Base-by-base conservation (phyloP, 768 basidiomycete genomes). In the Hypholoma sublateritium region DNA sequence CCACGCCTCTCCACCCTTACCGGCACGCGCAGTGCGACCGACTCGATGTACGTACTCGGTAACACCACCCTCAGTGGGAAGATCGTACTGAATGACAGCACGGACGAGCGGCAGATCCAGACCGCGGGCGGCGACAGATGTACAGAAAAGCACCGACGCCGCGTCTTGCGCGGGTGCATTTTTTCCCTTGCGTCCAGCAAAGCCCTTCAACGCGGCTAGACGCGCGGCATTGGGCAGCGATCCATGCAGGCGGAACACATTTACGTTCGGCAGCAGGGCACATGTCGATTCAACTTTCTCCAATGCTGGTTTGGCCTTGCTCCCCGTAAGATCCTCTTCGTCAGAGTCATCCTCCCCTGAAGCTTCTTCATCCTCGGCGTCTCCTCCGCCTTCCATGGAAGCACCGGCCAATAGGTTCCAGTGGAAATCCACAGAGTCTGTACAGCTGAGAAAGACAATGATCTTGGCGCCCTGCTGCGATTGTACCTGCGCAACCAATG, bases 11-110 rank as follows among this genome's bases (percentile, higher is more conserved):
- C 97, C 97, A 22, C 93, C 91, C 62, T 89, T 91, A 13, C 97
- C 97, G 7, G 90, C 95, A 70, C 97, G 93, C 13, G 97, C 97
- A 3, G 97, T 99, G 50, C 97, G 87, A 25, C 97, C 97, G 7
- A 98, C 93, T 46, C 97, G 85, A 74, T 99, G 97, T 9, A 99
- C 87, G 64, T 99, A 98, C 69, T 99, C 97, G 11, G 89, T 97
- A 24, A 88, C 87, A 9, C 97, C 96, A 16, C 95, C 92, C 76
- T 99, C 97, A 0, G 97, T 98, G 0, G 97, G 96, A 19, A 98
- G 83, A 69, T 99, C 97, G 66, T 97, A 97, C 67, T 99, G 97
- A 32, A 98, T 75, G 59, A 99, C 95, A 2, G 93, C 91, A 35
- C 89, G 87, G 6, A 98, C 95, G n/a, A 91, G 81, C 5, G 95